Base-by-base conservation (phyloP, 208 protist genomes). In the Endotrypanum monterogeii region DNA sequence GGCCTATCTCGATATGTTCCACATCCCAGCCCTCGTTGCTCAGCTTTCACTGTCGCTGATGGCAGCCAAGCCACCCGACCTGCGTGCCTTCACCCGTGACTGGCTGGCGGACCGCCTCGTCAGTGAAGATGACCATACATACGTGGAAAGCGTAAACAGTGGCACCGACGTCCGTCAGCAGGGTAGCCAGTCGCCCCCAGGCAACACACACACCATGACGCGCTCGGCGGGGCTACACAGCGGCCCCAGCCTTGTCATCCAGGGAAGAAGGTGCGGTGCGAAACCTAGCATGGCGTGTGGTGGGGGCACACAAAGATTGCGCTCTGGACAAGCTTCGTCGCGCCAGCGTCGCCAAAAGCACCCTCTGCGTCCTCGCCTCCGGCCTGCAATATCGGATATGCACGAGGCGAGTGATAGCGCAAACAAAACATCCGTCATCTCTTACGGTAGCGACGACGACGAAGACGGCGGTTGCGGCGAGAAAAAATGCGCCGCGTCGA, bases 51-150 rank as follows among this genome's bases (percentile, higher is more conserved):
- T 85, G 32, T 88, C 86, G 50, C 68, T 96, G 25, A 74, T 88
- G 62, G 72, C 85, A 18, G 55, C 79, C 1, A 91, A 92, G 72
- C 92, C 92, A 3, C 60, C 77, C 14, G 88, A 96, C 72, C 88
- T 86, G 63, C 67, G 85, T 23, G 76, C 58, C 25, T 96, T 93
- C 73, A 83, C 90, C 18, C 69, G 80, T 4, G 74, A 87, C 57
- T 96, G 91, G 89, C 81, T 94, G 16, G 62, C 58, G 14, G 73
- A 87, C 35, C 69, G 76, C 9, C 58, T 78, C 23, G 76, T 79
- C 25, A 80, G 62, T 16, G 71, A 83, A 46, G 80, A 83, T 35
- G 72, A 76, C 7, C 48, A 44, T 30, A 28, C 20, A 0, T 35
- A 11, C 6, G 62, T 28, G 32, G 66, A 16, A 32, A 67, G 39